A percentile compares a stretch with the other conserved stretches of the same genome.
Conservation (phyloP, 352 stramenopile genomes). For the Nothophytophthora sp. region DNA sequence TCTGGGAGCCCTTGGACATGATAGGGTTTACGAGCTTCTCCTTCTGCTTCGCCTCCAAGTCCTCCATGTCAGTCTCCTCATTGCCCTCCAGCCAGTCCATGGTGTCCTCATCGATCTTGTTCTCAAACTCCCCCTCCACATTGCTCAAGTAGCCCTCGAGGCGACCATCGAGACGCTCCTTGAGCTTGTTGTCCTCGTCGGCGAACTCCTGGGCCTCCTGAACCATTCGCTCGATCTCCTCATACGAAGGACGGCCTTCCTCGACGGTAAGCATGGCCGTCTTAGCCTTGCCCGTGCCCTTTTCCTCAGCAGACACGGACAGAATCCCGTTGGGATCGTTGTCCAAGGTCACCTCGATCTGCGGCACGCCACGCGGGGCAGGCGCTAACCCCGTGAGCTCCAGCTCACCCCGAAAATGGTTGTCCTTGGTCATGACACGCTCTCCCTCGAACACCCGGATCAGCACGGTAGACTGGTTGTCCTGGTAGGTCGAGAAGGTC, state of each 20-base stretch:
- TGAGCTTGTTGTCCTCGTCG: conserved; percentile 96
- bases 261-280: conserved; percentile 98
- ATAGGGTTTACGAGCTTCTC: conserved; percentile 97
- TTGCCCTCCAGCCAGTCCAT: conserved; percentile 99
- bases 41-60: conserved; percentile 96
- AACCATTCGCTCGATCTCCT: conserved; percentile 99
- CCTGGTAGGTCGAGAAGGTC: conserved; percentile 97
- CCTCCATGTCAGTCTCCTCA: conserved; percentile 94
- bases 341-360: conserved; percentile 98
- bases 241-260: conserved; percentile 96
- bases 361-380: conserved; percentile 94
- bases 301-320: conserved; percentile 95
- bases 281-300: conserved; percentile 94
- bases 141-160: conserved; percentile 93
- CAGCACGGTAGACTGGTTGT: conserved; percentile 92
- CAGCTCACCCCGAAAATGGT: conserved; percentile 98
- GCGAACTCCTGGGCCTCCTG: conserved; percentile 96
- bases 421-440: conserved; percentile 98
- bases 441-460: conserved; percentile 97
- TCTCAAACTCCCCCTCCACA: conserved; percentile 80
- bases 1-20: conserved; percentile 95
- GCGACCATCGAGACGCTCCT: conserved; percentile 93
- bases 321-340: conserved; percentile 99
- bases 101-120: conserved; percentile 93
- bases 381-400: conserved; percentile 96